These are phyloP conservation scores for Mangifera indica DNA, from an alignment of 345 rosid genomes.

Conservation along the genomic window DNA sequence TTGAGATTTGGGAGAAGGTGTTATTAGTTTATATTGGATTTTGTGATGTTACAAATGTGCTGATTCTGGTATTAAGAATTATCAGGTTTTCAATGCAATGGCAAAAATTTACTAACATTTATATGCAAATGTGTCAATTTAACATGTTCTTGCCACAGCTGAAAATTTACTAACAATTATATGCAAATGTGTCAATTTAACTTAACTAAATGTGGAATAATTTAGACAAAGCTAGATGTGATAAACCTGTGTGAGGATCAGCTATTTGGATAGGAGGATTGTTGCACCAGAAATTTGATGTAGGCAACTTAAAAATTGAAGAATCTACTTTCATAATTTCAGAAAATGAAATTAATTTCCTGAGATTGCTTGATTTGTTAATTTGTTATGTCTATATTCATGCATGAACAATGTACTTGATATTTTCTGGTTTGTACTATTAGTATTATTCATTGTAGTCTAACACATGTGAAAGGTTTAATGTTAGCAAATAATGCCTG, in stretches of 20 bases:
- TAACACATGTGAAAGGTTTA: neutral
- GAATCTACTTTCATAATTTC: neutral
- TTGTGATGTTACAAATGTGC: too few relatives aligned
- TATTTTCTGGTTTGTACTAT: neutral
- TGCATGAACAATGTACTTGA: neutral
- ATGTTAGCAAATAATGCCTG: neutral
- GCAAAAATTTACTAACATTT: too few relatives aligned
- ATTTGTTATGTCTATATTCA: neutral
- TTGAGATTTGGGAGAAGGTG: too few relatives aligned
- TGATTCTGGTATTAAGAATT: too few relatives aligned
- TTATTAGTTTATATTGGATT: too few relatives aligned
- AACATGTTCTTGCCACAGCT: neutral
- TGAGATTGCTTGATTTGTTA: neutral
- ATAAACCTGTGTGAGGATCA: neutral
- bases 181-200: neutral
- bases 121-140: too few relatives aligned
- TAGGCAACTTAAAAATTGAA: neutral
- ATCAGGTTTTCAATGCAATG: too few relatives aligned
- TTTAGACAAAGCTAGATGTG: neutral
- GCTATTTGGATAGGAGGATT: neutral
- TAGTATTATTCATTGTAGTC: neutral
- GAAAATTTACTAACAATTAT: neutral
- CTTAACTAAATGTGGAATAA: neutral
- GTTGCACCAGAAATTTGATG: neutral
- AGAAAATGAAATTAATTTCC: neutral